Evolutionary conservation across 2,329 filamentous ascomycete genomes (phyloP).

Genomic region (Trichoderma hamatum): DNA sequence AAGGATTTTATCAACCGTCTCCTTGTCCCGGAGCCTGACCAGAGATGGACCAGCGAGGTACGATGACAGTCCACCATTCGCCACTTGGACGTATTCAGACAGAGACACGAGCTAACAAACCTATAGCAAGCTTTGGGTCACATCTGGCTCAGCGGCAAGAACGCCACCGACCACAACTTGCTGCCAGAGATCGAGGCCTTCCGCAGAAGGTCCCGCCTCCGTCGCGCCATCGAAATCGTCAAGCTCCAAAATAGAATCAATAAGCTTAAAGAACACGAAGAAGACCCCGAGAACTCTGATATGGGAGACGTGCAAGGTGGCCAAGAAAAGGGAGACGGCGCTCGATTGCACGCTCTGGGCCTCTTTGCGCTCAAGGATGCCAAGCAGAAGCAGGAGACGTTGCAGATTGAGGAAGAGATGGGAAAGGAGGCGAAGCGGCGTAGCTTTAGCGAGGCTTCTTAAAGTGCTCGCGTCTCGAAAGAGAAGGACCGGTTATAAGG

Average conservation of each 20-base stretch:
- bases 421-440: conserved; percentile 52
- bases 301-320: conserved; percentile 68
- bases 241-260: conserved; percentile 20
- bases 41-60: conserved; percentile 77
- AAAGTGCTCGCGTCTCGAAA: background rate
- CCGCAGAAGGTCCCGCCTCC: background rate
- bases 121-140: conserved; percentile 74
- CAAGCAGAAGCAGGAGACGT: conserved; percentile 76
- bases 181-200: conserved; percentile 74
- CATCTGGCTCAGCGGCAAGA: conserved; percentile 88
- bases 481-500: conserved; percentile 9
- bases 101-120: background rate
- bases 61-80: conserved; percentile 36
- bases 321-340: conserved; percentile 77
- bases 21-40: conserved; percentile 75
- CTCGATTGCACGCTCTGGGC: conserved; percentile 28
- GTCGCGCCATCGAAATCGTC: conserved; percentile 12
- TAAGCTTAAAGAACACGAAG: conserved; percentile 88
- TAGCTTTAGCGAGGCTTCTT: conserved; percentile 35
- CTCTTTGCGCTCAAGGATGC: conserved; percentile 33
- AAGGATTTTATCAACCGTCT: conserved; percentile 90
- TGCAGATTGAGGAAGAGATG: conserved; percentile 65
- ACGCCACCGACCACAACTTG: conserved; percentile 93
- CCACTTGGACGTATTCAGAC: background rate
- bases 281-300: conserved; percentile 75